phyloP scores from a whole-genome alignment of 1,284 basidiomycete species.

The Exobasidium cylindrosporum region DNA sequence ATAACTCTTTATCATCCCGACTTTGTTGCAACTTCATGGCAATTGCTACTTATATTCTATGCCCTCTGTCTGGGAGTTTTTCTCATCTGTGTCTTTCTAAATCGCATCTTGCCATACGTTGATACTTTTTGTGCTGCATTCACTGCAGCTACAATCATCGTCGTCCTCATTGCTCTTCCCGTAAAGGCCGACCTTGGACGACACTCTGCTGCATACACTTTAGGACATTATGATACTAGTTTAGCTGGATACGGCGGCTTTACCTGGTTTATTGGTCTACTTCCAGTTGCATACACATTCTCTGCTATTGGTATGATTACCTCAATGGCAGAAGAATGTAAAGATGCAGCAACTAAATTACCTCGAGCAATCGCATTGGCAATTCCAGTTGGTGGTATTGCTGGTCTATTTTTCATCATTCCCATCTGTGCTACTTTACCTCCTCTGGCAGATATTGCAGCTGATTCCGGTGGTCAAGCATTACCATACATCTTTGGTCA shows the following conservation, averaged over 20 bases:
- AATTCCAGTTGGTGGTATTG: constrained; percentile 16
- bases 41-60: constrained; percentile 21
- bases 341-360: constrained; percentile 7
- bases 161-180: constrained; percentile 17
- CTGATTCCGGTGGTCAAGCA: constrained; percentile 19
- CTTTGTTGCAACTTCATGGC: constrained; percentile 14
- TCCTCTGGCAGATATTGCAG: constrained; percentile 12
- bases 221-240: constrained; percentile 16
- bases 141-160: constrained; percentile 14
- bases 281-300: constrained; percentile 12
- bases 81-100: constrained; percentile 10
- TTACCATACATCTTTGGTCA: constrained; percentile 19
- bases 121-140: constrained; percentile 19
- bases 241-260: constrained; percentile 19
- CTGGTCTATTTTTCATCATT: constrained; percentile 20
- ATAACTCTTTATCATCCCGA: constrained; percentile 13
- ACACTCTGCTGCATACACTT: constrained; percentile 12
- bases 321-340: constrained; percentile 19
- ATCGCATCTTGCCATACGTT: constrained; percentile 14
- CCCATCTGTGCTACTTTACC: constrained; percentile 18
- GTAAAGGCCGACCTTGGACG: constrained; percentile 14
- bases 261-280: constrained; percentile 12
- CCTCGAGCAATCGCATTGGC: constrained; percentile 13
- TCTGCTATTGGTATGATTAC: constrained; percentile 18
- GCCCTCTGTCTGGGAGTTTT: constrained; percentile 10